Percentiles rank a stretch among this genome's conserved stretches.
phyloP scores from a whole-genome alignment of 768 basidiomycete species.

The Tulasnella sp. region DNA sequence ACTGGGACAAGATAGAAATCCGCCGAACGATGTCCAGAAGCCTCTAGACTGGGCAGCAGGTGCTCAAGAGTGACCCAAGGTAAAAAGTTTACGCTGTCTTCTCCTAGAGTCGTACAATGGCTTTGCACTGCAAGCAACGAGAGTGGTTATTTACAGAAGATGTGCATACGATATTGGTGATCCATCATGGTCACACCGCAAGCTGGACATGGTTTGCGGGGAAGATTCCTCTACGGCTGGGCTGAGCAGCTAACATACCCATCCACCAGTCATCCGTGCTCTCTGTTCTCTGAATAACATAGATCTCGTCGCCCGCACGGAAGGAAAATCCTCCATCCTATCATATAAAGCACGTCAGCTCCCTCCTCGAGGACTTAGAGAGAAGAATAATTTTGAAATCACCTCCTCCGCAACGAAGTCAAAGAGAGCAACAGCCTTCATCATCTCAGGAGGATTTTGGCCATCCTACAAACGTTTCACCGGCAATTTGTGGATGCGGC shows the following conservation, averaged over 20 bases:
- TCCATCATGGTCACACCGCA: background rate
- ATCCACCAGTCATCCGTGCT: constrained; percentile 29
- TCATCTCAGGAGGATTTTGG: background rate
- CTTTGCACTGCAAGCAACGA: no score
- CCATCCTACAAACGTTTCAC: background rate
- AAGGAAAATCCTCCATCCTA: constrained; percentile 27
- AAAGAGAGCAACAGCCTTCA: constrained; percentile 21
- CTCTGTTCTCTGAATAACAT: constrained; percentile 16
- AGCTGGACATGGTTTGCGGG: constrained; percentile 27
- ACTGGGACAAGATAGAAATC: background rate
- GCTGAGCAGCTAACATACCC: constrained; percentile 3
- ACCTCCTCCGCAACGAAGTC: constrained; percentile 28
- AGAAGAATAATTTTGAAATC: background rate
- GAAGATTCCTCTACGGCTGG: constrained; percentile 18
- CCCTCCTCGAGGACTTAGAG: background rate
- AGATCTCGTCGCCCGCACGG: constrained; percentile 27
- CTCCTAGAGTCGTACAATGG: no score
- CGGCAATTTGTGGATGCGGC: constrained; percentile 2
- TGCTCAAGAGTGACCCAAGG: no score
- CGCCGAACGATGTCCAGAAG: background rate
- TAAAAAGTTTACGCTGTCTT: no score
- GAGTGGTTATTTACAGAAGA: no score
- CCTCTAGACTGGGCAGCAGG: no score
- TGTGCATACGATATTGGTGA: background rate
- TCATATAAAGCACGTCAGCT: background rate